Percentiles rank a stretch among this genome's conserved stretches.
Conservation (phyloP, 1,284 basidiomycete genomes). For the Sporisorium graminicola region DNA sequence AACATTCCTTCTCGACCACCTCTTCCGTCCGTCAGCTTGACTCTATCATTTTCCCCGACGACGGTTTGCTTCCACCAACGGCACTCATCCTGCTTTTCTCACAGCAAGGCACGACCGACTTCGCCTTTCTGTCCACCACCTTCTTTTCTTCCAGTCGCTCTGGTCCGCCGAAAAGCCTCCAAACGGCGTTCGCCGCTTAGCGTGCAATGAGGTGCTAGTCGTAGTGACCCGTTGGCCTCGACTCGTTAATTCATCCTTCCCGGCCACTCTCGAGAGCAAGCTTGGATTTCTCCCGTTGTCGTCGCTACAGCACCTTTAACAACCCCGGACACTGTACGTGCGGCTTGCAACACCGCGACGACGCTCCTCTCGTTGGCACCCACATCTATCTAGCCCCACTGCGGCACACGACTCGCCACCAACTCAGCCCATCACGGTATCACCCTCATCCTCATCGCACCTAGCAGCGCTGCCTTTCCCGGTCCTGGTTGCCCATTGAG, state of each 20-base stretch:
- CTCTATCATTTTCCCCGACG: background rate
- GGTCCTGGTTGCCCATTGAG: background rate
- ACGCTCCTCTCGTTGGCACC: background rate
- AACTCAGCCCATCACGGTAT: background rate
- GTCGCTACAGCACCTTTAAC: conserved; percentile 1
- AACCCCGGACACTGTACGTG: background rate
- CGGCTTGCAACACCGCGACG: background rate
- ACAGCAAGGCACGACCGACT: conserved; percentile 1
- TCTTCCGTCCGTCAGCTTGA: background rate
- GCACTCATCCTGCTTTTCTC: background rate
- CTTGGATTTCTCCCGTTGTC: background rate
- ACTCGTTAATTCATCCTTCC: background rate
- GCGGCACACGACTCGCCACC: background rate
- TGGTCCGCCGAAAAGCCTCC: background rate
- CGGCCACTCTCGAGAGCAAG: background rate
- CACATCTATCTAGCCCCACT: background rate
- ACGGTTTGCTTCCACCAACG: background rate
- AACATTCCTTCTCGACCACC: conserved; percentile 33
- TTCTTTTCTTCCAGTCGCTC: background rate
- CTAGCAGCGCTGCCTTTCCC: background rate
- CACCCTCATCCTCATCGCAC: background rate
- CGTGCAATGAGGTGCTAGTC: conserved; percentile 1
- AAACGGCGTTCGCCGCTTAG: conserved; percentile 1
- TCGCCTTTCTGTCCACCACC: background rate
- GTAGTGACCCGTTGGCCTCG: background rate